Evolutionary conservation across 2,329 filamentous ascomycete genomes (phyloP), one percentile per base, ranked within the genome.

Genomic region (Fusarium sulawesiense): DNA sequence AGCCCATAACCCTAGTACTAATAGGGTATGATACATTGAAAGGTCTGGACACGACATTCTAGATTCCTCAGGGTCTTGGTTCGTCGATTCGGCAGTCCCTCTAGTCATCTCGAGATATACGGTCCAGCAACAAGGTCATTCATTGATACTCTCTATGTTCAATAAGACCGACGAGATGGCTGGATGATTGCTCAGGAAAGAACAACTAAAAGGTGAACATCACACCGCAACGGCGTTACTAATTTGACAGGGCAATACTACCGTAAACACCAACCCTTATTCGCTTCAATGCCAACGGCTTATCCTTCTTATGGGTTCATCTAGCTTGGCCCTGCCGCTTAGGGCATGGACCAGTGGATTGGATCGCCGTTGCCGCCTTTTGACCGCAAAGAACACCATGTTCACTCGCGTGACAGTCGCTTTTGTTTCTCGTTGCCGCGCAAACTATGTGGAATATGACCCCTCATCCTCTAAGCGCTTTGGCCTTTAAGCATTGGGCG

Each of bases 341-440:
- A 54, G 40, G 62, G 49, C 44, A 55, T 48, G 48, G 55, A 42
- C 37, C 29, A 57, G 58, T 64, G 68, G 64, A 30, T 54, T 57
- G 41, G 62, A 48, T 48, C 53, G 40, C 50, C 59, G 45, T 56
- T 67, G 66, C 58, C 54, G 57, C 45, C 64, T 21, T 49, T 67
- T 71, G 67, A 71, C 68, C 68, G 51, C 64, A 71, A 68, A 23
- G 60, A 65, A 67, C 48, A 65, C 56, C 55, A 60, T 55, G 49
- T 50, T 53, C 50, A 68, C 64, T 71, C 58, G 50, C 55, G 51
- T 70, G 64, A 65, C 64, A 34, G 58, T 27, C 40, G 50, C 45
- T 47, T 45, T 47, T 53, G 30, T 56, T 48, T 46, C 32, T 60
- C 23, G 25, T 30, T 50, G n/a, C 48, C 45, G 45, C 55, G 49